Conservation (phyloP, 1,284 basidiomycete genomes). For the Ustilago cynodontis region DNA sequence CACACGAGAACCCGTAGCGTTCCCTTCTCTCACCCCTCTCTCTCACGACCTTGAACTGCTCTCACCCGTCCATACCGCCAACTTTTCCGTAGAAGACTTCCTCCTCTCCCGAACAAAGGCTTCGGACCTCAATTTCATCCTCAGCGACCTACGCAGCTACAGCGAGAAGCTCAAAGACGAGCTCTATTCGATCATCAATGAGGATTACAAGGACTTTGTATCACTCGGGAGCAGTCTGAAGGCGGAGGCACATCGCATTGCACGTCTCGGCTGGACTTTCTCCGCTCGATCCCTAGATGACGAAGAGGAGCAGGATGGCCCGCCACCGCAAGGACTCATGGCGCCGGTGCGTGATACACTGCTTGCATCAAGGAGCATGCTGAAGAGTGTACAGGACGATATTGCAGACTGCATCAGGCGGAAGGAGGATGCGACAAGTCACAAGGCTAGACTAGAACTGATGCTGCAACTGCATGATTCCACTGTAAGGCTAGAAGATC, state of each 20-base stretch:
- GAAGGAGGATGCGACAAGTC: slow-evolving; percentile 78
- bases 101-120: slow-evolving; percentile 87
- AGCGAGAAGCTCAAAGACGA: slow-evolving; percentile 86
- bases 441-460: slow-evolving; percentile 81
- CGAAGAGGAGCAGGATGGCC: not conserved
- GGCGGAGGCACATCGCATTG: slow-evolving; percentile 45
- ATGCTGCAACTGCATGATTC: slow-evolving; percentile 90
- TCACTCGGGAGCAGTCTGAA: slow-evolving; percentile 77
- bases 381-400: slow-evolving; percentile 81
- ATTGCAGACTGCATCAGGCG: slow-evolving; percentile 80
- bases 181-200: slow-evolving; percentile 92
- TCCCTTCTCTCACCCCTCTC: slow-evolving; percentile 82
- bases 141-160: slow-evolving; percentile 87
- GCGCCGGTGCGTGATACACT: slow-evolving; percentile 46
- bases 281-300: not conserved
- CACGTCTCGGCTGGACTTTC: slow-evolving; percentile 36
- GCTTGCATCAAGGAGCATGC: slow-evolving; percentile 68
- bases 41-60: slow-evolving; percentile 83
- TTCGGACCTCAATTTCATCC: slow-evolving; percentile 84
- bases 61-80: slow-evolving; percentile 71
- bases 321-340: slow-evolving; percentile 24
- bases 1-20: slow-evolving; percentile 13
- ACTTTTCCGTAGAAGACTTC: slow-evolving; percentile 87
- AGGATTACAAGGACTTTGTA: slow-evolving; percentile 97
- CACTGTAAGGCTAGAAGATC: slow-evolving; percentile 81